phyloP scores from a whole-genome alignment of 768 basidiomycete genomes.

The Russula brevipes region DNA sequence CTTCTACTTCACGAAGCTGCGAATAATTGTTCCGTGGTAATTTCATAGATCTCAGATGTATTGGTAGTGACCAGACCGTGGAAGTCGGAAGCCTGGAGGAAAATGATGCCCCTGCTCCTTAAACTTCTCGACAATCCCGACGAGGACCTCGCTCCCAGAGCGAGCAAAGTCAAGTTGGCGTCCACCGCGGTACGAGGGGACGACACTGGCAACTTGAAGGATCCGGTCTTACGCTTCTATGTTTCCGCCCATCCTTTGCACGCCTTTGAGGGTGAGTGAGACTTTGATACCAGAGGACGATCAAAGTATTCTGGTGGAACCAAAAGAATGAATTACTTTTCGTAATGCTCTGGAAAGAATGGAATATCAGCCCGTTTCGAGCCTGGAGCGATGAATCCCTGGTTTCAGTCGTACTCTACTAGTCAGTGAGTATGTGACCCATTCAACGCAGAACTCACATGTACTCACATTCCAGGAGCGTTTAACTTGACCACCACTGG shows the following conservation, averaged over 20 bases:
- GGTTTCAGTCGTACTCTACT: not conserved
- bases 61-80: too few relatives aligned
- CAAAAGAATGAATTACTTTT: slow-evolving; percentile 35
- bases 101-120: slow-evolving; percentile 57
- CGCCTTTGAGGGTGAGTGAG: slow-evolving; percentile 61
- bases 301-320: not conserved
- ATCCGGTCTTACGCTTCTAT: slow-evolving; percentile 46
- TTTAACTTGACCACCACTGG: slow-evolving; percentile 53
- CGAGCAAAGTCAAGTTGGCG: slow-evolving; percentile 49
- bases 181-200: slow-evolving; percentile 59
- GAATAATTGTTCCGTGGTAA: too few relatives aligned
- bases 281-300: slow-evolving; percentile 30
- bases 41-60: too few relatives aligned
- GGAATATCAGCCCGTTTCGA: slow-evolving; percentile 80
- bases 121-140: slow-evolving; percentile 73
- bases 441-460: not conserved
- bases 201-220: slow-evolving; percentile 47
- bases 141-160: slow-evolving; percentile 39
- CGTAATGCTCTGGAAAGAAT: slow-evolving; percentile 57
- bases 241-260: slow-evolving; percentile 62
- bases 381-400: slow-evolving; percentile 94
- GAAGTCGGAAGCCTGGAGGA: too few relatives aligned
- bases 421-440: not conserved
- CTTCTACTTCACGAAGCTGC: too few relatives aligned
- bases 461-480: slow-evolving; percentile 74